Percentiles rank a stretch among this genome's conserved stretches.
phyloP scores from a whole-genome alignment of 2,329 filamentous ascomycete genomes.

The Aspergillus sp. region DNA sequence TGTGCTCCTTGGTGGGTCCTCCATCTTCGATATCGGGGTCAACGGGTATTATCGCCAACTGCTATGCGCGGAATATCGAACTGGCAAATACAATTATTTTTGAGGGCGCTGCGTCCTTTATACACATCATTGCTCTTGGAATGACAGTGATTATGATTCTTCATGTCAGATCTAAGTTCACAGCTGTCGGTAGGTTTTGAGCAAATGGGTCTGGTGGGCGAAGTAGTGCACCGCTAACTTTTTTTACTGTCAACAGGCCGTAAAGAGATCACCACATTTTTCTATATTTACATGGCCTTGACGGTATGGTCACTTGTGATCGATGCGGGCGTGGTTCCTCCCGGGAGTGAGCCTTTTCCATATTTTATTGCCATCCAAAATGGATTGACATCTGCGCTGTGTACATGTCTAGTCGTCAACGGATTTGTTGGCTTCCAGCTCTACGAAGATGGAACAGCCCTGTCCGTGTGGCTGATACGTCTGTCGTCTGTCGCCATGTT shows the following conservation, averaged over 20 bases:
- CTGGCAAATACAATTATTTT: conserved; percentile 98
- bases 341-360: conserved; percentile 72
- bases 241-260: conserved; percentile 43
- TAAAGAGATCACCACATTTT: conserved; percentile 79
- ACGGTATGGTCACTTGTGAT: conserved; percentile 85
- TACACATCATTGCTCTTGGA: conserved; percentile 82
- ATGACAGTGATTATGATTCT: conserved; percentile 98
- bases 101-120: conserved; percentile 81
- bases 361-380: conserved; percentile 90
- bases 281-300: conserved; percentile 91
- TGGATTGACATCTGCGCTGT: conserved; percentile 77
- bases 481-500: conserved; percentile 76
- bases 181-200: conserved; percentile 72
- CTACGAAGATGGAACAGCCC: conserved; percentile 90
- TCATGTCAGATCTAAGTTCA: conserved; percentile 96
- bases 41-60: conserved; percentile 79
- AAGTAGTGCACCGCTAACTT: neutral
- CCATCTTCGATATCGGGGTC: conserved; percentile 57
- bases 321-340: conserved; percentile 87
- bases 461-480: conserved; percentile 90
- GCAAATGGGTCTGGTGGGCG: too few relatives aligned
- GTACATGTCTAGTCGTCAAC: conserved; percentile 89
- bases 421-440: conserved; percentile 98
- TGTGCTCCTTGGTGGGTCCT: conserved; percentile 81
- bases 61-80: conserved; percentile 92